Percentiles rank a stretch among this genome's conserved stretches.
Evolutionary conservation across 352 stramenopile genomes (phyloP).

Genomic region (Thraustotheca clavata): DNA sequence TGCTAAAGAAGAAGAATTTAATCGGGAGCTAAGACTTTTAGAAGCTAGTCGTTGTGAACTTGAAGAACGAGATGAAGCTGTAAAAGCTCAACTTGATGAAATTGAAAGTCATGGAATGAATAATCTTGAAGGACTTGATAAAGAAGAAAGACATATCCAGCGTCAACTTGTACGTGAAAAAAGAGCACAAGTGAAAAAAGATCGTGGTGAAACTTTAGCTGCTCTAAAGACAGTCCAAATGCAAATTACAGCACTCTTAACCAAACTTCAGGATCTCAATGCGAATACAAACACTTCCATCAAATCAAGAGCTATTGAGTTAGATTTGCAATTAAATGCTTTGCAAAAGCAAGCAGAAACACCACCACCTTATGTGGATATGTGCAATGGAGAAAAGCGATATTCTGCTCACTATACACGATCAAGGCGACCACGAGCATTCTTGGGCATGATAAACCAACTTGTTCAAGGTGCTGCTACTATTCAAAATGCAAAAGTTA

Average conservation of each 20-base stretch:
- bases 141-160: not conserved
- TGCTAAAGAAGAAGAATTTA: not conserved
- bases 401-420: not conserved
- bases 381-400: not conserved
- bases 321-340: not conserved
- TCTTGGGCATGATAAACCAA: not conserved
- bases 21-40: not conserved
- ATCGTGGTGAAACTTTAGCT: not conserved
- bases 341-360: not conserved
- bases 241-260: not conserved
- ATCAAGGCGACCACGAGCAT: not conserved
- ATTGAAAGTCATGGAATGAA: not conserved
- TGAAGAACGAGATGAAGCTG: not conserved
- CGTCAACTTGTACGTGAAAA: slow-evolving; percentile 2
- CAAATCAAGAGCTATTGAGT: not conserved
- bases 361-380: not conserved
- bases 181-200: not conserved
- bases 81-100: slow-evolving; percentile 13
- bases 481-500: not conserved
- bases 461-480: not conserved
- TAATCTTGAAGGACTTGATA: not conserved
- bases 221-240: slow-evolving; percentile 6
- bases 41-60: slow-evolving; percentile 1
- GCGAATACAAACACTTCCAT: not conserved
- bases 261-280: not conserved